Base-by-base conservation (phyloP, 768 basidiomycete species). In the Naganishia vishniacii region DNA sequence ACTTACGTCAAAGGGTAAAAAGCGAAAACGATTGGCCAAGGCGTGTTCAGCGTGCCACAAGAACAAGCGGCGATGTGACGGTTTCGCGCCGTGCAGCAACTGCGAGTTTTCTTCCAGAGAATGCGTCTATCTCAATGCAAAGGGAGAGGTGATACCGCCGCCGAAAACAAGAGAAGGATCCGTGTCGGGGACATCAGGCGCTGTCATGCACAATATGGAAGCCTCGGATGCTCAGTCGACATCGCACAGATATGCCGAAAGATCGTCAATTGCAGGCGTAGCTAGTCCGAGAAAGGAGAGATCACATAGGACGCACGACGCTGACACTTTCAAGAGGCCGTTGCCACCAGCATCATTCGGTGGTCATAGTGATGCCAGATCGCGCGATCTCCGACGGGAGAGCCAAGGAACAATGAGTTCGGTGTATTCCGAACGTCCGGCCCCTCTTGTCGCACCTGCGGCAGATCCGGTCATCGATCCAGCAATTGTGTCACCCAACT, bases 41-140 rank as follows among this genome's bases (percentile, higher is more conserved):
- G 76, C 76, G 37, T 77, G 76, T 47, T 70, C 69, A 58, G 76
- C 76, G 15, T 77, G 76, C 69, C 76, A 77, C 72, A 77, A 77
- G 68, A 77, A 77, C 68, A 77, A 77, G 64, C 62, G 76, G 25
- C 65, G 76, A 37, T 77, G 76, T 48, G 76, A 77, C 53, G 76
- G 76, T 11, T 77, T 77, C 64, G 72, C 73, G 0, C 76, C 76
- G 13, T 77, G 76, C 58, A 72, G 72, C 5, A 77, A 77, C 45
- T 77, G 65, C 70, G 74, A 75, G 48, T 75, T 75, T 63, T 77
- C 76, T 4, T 71, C 72, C 31, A 59, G 74, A 59, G 65, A 67
- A 26, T 77, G 76, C 67, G 56, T 74, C 0, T 77, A 77, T 28
- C 47, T 77, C 65, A 75, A 74, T 58, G 69, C 76, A 15, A 68